A percentile compares a stretch with the other conserved stretches of the same genome.
phyloP scores from a whole-genome alignment of 2,329 filamentous ascomycete genomes.

The Fusarium illudens region DNA sequence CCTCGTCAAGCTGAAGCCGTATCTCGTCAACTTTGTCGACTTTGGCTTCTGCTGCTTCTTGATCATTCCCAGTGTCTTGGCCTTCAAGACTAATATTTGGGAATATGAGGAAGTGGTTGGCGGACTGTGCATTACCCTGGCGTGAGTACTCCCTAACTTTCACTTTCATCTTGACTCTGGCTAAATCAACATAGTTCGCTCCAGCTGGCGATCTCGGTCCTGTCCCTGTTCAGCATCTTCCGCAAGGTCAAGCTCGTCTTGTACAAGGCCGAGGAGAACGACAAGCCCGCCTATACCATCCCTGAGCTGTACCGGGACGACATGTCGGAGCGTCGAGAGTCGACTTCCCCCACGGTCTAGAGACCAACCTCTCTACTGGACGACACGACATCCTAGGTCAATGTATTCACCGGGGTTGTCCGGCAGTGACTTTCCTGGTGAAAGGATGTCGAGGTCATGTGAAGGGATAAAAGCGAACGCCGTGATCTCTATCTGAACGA shows the following conservation, averaged over 20 bases:
- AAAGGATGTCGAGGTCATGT: background rate
- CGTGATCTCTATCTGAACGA: background rate
- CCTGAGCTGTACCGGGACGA: slow-evolving; percentile 32
- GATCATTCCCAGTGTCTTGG: slow-evolving; percentile 27
- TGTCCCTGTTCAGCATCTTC: slow-evolving; percentile 29
- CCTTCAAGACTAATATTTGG: slow-evolving; percentile 12
- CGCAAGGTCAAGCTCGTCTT: slow-evolving; percentile 32
- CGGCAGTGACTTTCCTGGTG: background rate
- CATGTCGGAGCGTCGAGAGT: slow-evolving; percentile 30
- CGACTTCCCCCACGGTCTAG: slow-evolving; percentile 27
- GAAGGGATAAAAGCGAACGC: background rate
- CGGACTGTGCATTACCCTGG: slow-evolving; percentile 26
- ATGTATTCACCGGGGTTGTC: background rate
- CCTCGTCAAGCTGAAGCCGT: slow-evolving; percentile 3
- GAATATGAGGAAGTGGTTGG: background rate
- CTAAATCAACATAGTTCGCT: slow-evolving; percentile 16
- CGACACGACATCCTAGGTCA: background rate
- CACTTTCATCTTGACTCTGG: background rate
- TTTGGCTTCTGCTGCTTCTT: slow-evolving; percentile 27
- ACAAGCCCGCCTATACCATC: slow-evolving; percentile 14
- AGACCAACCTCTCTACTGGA: too few species aligned
- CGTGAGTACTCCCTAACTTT: slow-evolving; percentile 20
- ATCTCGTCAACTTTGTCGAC: slow-evolving; percentile 28
- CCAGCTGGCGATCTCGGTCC: slow-evolving; percentile 19
- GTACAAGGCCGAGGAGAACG: slow-evolving; percentile 29